Percentiles rank a stretch among this genome's conserved stretches.
Evolutionary conservation across 257 asterid species (phyloP).

Genomic region (Parsonsia alboflavescens): DNA sequence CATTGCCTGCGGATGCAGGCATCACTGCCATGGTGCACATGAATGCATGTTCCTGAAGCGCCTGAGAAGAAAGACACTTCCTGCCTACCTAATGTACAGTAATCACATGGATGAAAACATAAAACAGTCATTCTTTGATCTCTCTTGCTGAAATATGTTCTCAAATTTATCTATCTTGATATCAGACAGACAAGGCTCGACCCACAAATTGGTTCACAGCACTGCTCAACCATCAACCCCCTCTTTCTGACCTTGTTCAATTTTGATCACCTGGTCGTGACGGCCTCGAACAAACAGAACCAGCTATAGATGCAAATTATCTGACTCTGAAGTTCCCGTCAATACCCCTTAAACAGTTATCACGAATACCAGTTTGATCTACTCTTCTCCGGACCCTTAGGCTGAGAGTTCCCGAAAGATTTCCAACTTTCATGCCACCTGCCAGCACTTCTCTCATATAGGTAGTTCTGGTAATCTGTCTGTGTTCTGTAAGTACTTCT

Average conservation of each 20-base stretch:
- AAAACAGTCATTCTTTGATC: not conserved
- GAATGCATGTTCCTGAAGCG: not conserved
- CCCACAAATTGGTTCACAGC: not conserved
- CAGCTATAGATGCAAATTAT: not conserved
- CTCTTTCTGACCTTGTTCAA: not conserved
- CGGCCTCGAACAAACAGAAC: not conserved
- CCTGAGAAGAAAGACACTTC: not conserved
- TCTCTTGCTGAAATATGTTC: not conserved
- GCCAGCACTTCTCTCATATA: constrained; percentile 44
- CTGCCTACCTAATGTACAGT: not conserved
- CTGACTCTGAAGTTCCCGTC: not conserved
- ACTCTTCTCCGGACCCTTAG: constrained; percentile 43
- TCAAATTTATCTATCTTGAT: not conserved
- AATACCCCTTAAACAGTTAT: not conserved
- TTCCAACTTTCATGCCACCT: constrained; percentile 58
- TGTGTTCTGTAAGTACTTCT: constrained; percentile 28
- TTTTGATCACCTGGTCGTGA: not conserved
- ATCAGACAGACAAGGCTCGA: not conserved
- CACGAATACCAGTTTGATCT: constrained; percentile 39
- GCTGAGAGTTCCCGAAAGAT: constrained; percentile 39
- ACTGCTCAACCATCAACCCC: not conserved
- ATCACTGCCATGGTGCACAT: not conserved
- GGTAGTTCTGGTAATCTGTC: constrained; percentile 38
- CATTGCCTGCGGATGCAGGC: too few relatives aligned
- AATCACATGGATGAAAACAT: not conserved